These are phyloP conservation scores for Clonostachys rhizophaga DNA, from an alignment of 2,329 filamentous ascomycete genomes.

Conservation along the genomic window DNA sequence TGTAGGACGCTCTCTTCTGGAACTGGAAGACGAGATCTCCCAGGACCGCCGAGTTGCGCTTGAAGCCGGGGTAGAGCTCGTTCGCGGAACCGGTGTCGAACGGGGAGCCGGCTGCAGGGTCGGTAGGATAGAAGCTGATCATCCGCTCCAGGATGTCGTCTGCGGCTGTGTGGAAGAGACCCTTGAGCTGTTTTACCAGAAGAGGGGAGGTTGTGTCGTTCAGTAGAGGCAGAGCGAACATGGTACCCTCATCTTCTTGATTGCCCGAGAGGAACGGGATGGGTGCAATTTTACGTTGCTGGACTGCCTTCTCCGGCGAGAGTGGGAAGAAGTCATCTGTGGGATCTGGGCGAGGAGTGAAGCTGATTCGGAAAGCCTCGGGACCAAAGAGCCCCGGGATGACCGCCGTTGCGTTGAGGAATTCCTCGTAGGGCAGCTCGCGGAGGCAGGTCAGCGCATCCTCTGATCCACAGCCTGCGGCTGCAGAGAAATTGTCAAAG, in stretches of 20 bases:
- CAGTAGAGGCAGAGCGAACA: slow-evolving; percentile 55
- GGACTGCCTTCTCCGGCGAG: slow-evolving; percentile 44
- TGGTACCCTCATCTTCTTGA: slow-evolving; percentile 62
- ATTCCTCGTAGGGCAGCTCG: slow-evolving; percentile 37
- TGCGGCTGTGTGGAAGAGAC: slow-evolving; percentile 36
- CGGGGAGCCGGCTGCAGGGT: slow-evolving; percentile 52
- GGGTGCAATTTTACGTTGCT: slow-evolving; percentile 42
- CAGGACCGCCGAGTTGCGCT: slow-evolving; percentile 56
- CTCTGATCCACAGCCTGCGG: slow-evolving; percentile 43
- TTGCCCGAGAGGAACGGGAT: slow-evolving; percentile 61
- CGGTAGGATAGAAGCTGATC: slow-evolving; percentile 42
- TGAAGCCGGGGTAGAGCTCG: slow-evolving; percentile 62
- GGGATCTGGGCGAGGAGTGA: slow-evolving; percentile 54
- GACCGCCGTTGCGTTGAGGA: slow-evolving; percentile 52
- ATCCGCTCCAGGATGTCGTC: slow-evolving; percentile 43
- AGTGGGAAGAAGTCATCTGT: slow-evolving; percentile 40
- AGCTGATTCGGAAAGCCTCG: slow-evolving; percentile 51
- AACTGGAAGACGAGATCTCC: slow-evolving; percentile 54
- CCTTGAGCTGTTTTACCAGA: slow-evolving; percentile 46
- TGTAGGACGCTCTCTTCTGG: slow-evolving; percentile 12
- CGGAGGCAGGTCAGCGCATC: slow-evolving; percentile 53
- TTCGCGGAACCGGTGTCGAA: slow-evolving; percentile 53
- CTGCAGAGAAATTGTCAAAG: slow-evolving; percentile 47
- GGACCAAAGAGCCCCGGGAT: slow-evolving; percentile 54
- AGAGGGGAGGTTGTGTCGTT: slow-evolving; percentile 52